These are phyloP conservation scores for Colletotrichum coccodes DNA, from an alignment of 2,329 filamentous ascomycete species.

Conservation along the genomic window DNA sequence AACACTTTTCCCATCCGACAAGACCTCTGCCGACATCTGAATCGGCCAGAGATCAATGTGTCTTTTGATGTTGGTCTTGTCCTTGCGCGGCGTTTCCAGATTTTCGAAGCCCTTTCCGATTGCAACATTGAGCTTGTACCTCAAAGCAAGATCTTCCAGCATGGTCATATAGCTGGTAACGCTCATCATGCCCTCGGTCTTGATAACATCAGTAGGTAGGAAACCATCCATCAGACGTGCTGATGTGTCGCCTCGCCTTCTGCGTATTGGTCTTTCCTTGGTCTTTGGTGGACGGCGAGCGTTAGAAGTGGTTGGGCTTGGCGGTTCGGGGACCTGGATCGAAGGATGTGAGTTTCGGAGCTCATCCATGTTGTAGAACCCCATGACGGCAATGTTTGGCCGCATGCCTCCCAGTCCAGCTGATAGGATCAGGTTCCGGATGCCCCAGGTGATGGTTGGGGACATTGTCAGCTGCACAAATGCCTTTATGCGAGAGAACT, in stretches of 20 bases:
- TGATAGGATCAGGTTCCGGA: slow-evolving; percentile 83
- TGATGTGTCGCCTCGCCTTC: slow-evolving; percentile 64
- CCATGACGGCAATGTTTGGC: slow-evolving; percentile 86
- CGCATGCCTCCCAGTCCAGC: slow-evolving; percentile 89
- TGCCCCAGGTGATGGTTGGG: slow-evolving; percentile 85
- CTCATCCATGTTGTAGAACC: slow-evolving; percentile 84
- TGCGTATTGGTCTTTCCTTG: slow-evolving; percentile 42
- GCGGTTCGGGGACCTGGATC: slow-evolving; percentile 64
- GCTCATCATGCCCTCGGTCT: slow-evolving; percentile 74
- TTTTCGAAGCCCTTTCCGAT: slow-evolving; percentile 84
- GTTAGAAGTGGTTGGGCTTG: slow-evolving; percentile 47
- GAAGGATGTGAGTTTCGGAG: slow-evolving; percentile 69
- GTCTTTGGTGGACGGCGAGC: slow-evolving; percentile 43
- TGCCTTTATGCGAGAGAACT: slow-evolving; percentile 86
- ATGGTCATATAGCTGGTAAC: slow-evolving; percentile 83
- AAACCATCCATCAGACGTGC: slow-evolving; percentile 65
- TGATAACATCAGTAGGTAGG: slow-evolving; percentile 76
- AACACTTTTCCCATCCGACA: slow-evolving; percentile 72
- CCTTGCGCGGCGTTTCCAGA: slow-evolving; percentile 75
- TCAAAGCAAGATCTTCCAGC: slow-evolving; percentile 81
- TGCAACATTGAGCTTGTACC: slow-evolving; percentile 84
- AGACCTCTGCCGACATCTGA: slow-evolving; percentile 89
- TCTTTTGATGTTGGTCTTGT: slow-evolving; percentile 71
- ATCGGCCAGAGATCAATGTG: slow-evolving; percentile 93
- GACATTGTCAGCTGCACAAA: slow-evolving; percentile 90